Evolutionary conservation across 2,329 filamentous ascomycete genomes (phyloP), one percentile per base, ranked within the genome.

Genomic region (Cordyceps cicadae): DNA sequence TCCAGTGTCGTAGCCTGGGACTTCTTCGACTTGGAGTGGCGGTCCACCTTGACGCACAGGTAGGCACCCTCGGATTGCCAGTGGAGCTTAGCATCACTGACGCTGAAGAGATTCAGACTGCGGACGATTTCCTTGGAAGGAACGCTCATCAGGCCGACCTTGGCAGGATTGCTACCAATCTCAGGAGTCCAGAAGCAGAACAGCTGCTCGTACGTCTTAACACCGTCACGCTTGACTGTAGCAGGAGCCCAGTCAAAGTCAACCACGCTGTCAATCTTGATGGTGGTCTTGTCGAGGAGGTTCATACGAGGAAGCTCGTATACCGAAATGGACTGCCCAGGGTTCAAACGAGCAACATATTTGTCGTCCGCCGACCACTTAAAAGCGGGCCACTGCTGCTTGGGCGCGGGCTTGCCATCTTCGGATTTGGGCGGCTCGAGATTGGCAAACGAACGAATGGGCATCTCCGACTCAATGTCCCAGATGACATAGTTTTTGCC

Each of bases 401-500:
- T 97, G 75, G 92, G 90, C 14, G 77, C 76, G 49, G 76, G 75
- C 81, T 96, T 95, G 43, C 77, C 77, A 54, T 83, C 80, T 63
- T 76, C 75, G 5, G 67, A 66, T 65, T 82, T 83, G 34, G 89
- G 85, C 15, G 90, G 77, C 67, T 99, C 94, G 65, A 96, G 83
- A 67, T 93, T 96, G 64, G 90, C 87, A 72, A 99, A 99, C 0
- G 94, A 97, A 65, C 94, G 89, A 55, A 99, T 82, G 61, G 93
- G 91, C 74, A 93, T 89, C 68, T 86, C 87, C 11, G 93, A 94
- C 57, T 90, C 89, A 64, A 97, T 87, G 70, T 97, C 93, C 94
- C 94, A 99, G 70, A 99, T 92, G 70, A 99, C 89, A 75, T 97
- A 97, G 82, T 97, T 97, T 82, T 97, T 97, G 75, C 94, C 94